Evolutionary conservation across 106 monocot genomes (phyloP), one percentile per base, ranked within the genome.

Genomic region (Dioscorea dumetorum): DNA sequence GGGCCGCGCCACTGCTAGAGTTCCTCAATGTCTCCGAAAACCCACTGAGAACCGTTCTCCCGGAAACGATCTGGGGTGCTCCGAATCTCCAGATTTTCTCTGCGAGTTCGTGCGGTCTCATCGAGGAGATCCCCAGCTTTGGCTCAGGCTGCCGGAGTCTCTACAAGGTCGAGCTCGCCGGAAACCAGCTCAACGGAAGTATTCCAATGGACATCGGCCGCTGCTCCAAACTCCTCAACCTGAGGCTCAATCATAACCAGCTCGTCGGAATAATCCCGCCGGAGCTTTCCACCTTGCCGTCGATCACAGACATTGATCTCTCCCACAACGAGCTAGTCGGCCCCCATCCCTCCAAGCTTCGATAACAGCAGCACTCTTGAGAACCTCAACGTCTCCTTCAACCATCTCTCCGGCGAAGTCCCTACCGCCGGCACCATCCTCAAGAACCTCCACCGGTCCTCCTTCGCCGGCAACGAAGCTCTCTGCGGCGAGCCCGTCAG

Each of bases 321-420:
- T 81, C 91, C 7, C 62, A 49, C 64, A 95, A 95, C 66, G 17
- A 32, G n/a, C 84, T 95, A 17, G 68, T 28, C 51, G 95, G 95
- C 8, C 4, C n/a, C 64, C 9, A 88, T 95, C 19, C 91, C 95
- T 11, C 58, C 71, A 23, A 77, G 50, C 51, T 86, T 95, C 58
- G 83, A 77, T 71, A 91, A 88, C 57, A 88, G 85, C 54, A 88
- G 59, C 61, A 95, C 95, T 10, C 52, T 95, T 22, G 95, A 95
- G 53, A 91, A 69, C 74, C 77, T 95, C 71, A 88, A 95, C 58
- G 80, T 95, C 21, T 95, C 95, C 8, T 88, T 71, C 79, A 95
- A 95, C 68, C 73, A 52, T 14, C 87, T 95, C 18, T 16, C 58
- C 17, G 91, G 91, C 20, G 61, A 60, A 1, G 67, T 88, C 12